Evolutionary conservation across 306 rosid species (phyloP).

Genomic region (Lathyrus tuberosus): DNA sequence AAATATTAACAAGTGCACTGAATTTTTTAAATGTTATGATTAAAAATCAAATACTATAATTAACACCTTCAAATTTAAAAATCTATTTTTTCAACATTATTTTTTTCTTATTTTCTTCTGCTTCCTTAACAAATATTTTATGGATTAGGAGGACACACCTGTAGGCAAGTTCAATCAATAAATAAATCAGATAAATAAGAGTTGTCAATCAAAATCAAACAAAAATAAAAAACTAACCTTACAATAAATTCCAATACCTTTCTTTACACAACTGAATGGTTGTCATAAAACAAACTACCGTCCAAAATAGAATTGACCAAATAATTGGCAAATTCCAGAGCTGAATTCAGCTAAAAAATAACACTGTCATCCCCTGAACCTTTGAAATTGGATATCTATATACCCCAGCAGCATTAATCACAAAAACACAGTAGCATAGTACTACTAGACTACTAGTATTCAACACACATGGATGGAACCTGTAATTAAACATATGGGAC

Average conservation of each 20-base stretch:
- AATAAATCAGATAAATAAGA: not conserved
- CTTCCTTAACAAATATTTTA: too few species aligned
- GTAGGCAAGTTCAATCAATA: too few species aligned
- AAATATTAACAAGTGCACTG: too few species aligned
- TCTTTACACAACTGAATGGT: slow-evolving; percentile 18
- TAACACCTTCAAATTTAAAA: too few species aligned
- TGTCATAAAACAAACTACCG: slow-evolving; percentile 29
- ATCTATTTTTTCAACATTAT: too few species aligned
- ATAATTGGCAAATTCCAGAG: slow-evolving; percentile 31
- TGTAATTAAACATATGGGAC: slow-evolving; percentile 40
- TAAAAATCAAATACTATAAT: too few species aligned
- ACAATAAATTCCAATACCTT: slow-evolving; percentile 28
- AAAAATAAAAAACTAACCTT: slow-evolving; percentile 9
- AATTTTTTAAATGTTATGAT: too few species aligned
- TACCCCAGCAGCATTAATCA: slow-evolving; percentile 36
- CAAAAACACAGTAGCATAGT: not conserved
- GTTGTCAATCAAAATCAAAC: not conserved
- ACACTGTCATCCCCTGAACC: slow-evolving; percentile 8
- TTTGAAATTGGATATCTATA: slow-evolving; percentile 14
- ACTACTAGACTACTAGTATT: not conserved
- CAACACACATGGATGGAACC: slow-evolving; percentile 28
- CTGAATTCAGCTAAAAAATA: slow-evolving; percentile 19
- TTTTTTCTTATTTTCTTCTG: too few species aligned
- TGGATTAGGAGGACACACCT: too few species aligned
- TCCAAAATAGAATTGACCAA: slow-evolving; percentile 30